Evolutionary conservation across 148 eudicot genomes (phyloP), one percentile per base, ranked within the genome.

Genomic region (Vaccinium vitisidaea): DNA sequence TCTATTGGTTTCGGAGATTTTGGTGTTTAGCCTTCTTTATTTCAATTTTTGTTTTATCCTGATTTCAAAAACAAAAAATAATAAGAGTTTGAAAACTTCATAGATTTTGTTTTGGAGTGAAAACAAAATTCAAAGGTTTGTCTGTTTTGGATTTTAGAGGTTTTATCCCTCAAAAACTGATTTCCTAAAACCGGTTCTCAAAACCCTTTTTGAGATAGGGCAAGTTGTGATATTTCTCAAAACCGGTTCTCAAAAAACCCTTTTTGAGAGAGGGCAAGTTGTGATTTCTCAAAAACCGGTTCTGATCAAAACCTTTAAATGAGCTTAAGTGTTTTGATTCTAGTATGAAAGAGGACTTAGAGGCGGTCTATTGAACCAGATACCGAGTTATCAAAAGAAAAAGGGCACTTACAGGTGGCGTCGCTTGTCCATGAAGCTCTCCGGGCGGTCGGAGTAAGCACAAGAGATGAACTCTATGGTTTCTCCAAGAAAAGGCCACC

Each of bases 401-500:
- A 46, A 18, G 8, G 15, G 15, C 7, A 90, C 98, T 92, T 91
- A 96, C 98, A 89, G 79, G 58, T 55, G 92, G 10, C 99, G 97
- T 0, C 99, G 95, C 75, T 88, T 92, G 80, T 96, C 93, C 94
- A 94, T 92, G 93, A 96, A 96, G 78, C 82, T 88, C 81, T 96
- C 95, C 2, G 98, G 99, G 61, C 86, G 83, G 85, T 91, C 91
- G 3, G 99, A 94, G 85, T 92, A 94, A 14, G 94, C 98, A 81
- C 92, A 93, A 78, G 98, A 93, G 85, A 96, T 89, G 88, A 96
- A 96, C 80, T 94, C 93, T 85, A 96, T 67, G 69, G 99, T 93
- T 90, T 96, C 99, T n/a, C 99, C 99, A 6, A 96, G 49, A 36
- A 96, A 76, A 75, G 99, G 99, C 97, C 95, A 92, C 55, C 99